phyloP scores from a whole-genome alignment of 1,139 yeast genomes.

The Geotrichum phurueaensis region DNA sequence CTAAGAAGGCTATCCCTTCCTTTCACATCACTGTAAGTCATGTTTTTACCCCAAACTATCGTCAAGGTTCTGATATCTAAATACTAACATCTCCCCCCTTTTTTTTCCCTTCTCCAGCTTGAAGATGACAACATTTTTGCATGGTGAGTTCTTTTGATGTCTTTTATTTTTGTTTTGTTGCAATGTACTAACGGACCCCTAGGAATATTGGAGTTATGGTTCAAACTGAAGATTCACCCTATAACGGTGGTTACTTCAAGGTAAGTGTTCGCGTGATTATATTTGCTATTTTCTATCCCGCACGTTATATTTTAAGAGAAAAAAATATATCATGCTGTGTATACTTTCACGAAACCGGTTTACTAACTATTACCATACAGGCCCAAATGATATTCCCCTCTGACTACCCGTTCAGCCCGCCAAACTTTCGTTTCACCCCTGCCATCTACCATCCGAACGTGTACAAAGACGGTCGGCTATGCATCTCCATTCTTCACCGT shows the following conservation, averaged over 20 bases:
- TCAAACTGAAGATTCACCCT: slow-evolving; percentile 78
- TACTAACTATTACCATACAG: slow-evolving; percentile 18
- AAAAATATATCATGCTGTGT: neutral
- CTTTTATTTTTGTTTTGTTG: neutral
- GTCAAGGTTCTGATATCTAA: neutral
- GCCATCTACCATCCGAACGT: slow-evolving; percentile 94
- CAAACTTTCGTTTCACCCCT: slow-evolving; percentile 88
- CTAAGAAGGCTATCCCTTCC: slow-evolving; percentile 85
- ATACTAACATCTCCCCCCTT: neutral
- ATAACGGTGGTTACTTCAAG: slow-evolving; percentile 93
- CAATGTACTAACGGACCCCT: slow-evolving; percentile 1
- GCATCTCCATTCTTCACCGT: slow-evolving; percentile 87
- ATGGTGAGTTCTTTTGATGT: slow-evolving; percentile 39
- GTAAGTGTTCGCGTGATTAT: slow-evolving; percentile 19
- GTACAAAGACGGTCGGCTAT: slow-evolving; percentile 84
- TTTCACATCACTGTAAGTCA: slow-evolving; percentile 60
- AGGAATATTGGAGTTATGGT: slow-evolving; percentile 90
- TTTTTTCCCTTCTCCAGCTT: slow-evolving; percentile 6
- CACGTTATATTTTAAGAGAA: neutral
- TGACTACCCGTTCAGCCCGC: slow-evolving; percentile 89
- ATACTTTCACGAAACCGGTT: too few relatives aligned
- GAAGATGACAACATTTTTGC: slow-evolving; percentile 77
- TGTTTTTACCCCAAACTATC: neutral
- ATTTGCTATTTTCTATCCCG: neutral
- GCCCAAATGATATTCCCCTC: slow-evolving; percentile 91